phyloP scores from a whole-genome alignment of 1,284 basidiomycete species.

The Leccinum olivaceoglutinosum region DNA sequence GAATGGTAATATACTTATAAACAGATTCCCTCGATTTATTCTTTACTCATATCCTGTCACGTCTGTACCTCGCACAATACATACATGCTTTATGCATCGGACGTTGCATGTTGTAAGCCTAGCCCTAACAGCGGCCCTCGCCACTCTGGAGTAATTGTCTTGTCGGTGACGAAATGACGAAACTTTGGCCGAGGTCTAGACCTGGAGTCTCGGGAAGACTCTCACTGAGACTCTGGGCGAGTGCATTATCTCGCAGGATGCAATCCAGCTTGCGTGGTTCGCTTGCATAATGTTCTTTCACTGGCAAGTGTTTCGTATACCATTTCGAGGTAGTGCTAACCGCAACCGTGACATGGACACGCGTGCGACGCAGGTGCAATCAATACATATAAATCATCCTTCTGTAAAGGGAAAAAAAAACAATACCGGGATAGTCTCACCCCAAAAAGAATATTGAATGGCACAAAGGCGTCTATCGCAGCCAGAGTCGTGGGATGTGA shows the following conservation, averaged over 20 bases:
- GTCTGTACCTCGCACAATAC: conserved; percentile 26
- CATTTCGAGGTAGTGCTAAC: conserved; percentile 52
- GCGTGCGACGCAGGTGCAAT: not conserved
- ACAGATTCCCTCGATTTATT: conserved; percentile 26
- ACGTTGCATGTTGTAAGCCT: conserved; percentile 11
- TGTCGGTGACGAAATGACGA: not conserved
- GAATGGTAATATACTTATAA: conserved; percentile 16
- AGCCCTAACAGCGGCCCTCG: not conserved
- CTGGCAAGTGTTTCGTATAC: conserved; percentile 43
- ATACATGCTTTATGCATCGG: conserved; percentile 10
- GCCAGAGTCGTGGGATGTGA: conserved; percentile 46
- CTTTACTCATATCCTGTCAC: conserved; percentile 22
- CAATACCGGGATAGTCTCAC: conserved; percentile 66
- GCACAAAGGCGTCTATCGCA: conserved; percentile 44
- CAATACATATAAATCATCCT: conserved; percentile 1
- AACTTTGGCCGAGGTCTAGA: not conserved
- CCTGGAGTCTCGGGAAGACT: conserved; percentile 39
- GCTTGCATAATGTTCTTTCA: conserved; percentile 41
- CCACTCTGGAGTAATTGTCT: not conserved
- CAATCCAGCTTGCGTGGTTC: conserved; percentile 32
- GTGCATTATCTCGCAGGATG: conserved; percentile 44
- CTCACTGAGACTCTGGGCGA: conserved; percentile 16
- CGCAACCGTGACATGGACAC: conserved; percentile 33
- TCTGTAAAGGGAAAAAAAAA: not conserved
- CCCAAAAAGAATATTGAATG: conserved; percentile 53